Conservation (phyloP, 805 yeast species). For the Starmerella potacharoeniae region DNA sequence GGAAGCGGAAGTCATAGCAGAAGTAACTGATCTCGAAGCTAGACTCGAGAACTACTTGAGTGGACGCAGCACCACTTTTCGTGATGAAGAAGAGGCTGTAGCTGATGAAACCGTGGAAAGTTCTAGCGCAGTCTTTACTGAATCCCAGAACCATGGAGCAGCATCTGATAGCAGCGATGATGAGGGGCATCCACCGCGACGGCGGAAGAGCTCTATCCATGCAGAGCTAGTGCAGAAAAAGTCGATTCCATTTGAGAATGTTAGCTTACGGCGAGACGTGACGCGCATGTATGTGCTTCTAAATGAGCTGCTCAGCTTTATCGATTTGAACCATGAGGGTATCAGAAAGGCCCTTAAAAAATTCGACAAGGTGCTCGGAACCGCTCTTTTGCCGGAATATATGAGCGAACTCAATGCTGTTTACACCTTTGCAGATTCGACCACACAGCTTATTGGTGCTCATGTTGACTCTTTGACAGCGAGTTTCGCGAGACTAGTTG, state of each 20-base stretch:
- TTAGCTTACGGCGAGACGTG: constrained; percentile 30
- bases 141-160: neutral
- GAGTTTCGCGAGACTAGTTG: constrained; percentile 43
- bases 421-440: constrained; percentile 42
- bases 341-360: constrained; percentile 83
- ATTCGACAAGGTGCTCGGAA: constrained; percentile 71
- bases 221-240: constrained; percentile 15
- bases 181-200: constrained; percentile 17
- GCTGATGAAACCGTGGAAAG: neutral
- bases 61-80: neutral
- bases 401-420: constrained; percentile 38
- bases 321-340: constrained; percentile 79
- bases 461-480: constrained; percentile 43
- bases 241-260: constrained; percentile 16
- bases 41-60: neutral
- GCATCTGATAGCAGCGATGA: constrained; percentile 17
- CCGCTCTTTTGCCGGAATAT: constrained; percentile 49
- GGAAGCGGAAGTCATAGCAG: constrained; percentile 45
- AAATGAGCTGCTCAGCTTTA: constrained; percentile 71
- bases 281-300: constrained; percentile 54
- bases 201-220: constrained; percentile 16
- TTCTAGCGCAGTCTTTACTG: neutral
- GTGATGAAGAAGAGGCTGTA: neutral
- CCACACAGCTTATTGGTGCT: constrained; percentile 39
- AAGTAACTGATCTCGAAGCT: constrained; percentile 30